A percentile compares a stretch with the other conserved stretches of the same genome.
These are phyloP conservation scores for Xylaria sp. DNA, from an alignment of 2,329 filamentous ascomycete genomes.

Conservation along the genomic window DNA sequence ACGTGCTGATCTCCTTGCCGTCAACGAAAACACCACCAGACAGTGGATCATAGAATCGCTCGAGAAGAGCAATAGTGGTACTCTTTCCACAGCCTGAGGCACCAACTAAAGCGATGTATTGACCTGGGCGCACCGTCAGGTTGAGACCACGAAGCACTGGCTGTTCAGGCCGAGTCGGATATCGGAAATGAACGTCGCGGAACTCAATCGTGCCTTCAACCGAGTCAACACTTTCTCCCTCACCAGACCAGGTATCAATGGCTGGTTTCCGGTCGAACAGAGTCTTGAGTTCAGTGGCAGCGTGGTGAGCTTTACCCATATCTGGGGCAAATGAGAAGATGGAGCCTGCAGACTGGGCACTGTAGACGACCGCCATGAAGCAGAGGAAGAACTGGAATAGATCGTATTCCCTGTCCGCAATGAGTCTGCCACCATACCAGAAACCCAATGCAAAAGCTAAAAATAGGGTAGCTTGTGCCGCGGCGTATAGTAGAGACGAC, in stretches of 20 bases:
- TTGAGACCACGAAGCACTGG: conserved; percentile 90
- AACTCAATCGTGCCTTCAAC: conserved; percentile 88
- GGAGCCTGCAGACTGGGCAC: conserved; percentile 88
- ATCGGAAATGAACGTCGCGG: conserved; percentile 91
- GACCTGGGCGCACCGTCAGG: conserved; percentile 77
- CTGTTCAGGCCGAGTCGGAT: conserved; percentile 89
- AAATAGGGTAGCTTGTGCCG: conserved; percentile 86
- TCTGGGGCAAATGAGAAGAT: conserved; percentile 92
- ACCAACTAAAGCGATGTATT: conserved; percentile 92
- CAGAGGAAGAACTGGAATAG: conserved; percentile 93
- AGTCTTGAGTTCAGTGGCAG: conserved; percentile 81
- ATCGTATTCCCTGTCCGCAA: conserved; percentile 75
- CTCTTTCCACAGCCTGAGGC: conserved; percentile 94
- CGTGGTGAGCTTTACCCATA: conserved; percentile 91
- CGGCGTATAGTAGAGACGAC: conserved; percentile 83
- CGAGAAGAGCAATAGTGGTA: conserved; percentile 89
- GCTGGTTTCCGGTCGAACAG: conserved; percentile 84
- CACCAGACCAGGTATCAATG: conserved; percentile 83
- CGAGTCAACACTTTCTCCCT: conserved; percentile 70
- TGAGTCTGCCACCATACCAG: conserved; percentile 87
- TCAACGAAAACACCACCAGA: conserved; percentile 85
- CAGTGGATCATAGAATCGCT: conserved; percentile 93
- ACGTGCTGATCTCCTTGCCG: conserved; percentile 79
- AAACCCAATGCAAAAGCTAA: conserved; percentile 87
- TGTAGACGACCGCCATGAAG: conserved; percentile 89